Conservation (phyloP, 805 yeast genomes). For the Candida khao-thaluensis region DNA sequence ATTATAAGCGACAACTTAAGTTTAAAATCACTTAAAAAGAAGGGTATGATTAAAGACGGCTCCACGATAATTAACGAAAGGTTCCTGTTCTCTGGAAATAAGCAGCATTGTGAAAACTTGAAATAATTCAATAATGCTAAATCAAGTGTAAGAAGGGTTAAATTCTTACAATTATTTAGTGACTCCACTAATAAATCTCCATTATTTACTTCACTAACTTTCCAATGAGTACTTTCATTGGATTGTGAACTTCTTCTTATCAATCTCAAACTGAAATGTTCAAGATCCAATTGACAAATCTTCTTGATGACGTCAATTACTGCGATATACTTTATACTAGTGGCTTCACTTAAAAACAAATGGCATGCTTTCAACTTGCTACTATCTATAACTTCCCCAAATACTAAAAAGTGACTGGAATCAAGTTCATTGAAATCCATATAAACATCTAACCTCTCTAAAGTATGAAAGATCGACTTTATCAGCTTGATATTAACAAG, state of each 20-base stretch:
- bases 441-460: slow-evolving; percentile 20
- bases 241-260: slow-evolving; percentile 4
- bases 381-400: neutral
- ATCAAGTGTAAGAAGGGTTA: slow-evolving; percentile 18
- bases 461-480: neutral
- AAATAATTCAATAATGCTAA: slow-evolving; percentile 8
- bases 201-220: slow-evolving; percentile 2
- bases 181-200: slow-evolving; percentile 5
- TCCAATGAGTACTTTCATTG: slow-evolving; percentile 6
- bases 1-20: slow-evolving; percentile 16
- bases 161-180: slow-evolving; percentile 6
- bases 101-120: neutral
- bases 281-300: slow-evolving; percentile 2
- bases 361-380: slow-evolving; percentile 8
- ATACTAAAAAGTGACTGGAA: neutral
- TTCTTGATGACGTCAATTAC: slow-evolving; percentile 5
- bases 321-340: slow-evolving; percentile 6
- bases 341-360: slow-evolving; percentile 10
- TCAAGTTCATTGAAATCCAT: slow-evolving; percentile 20
- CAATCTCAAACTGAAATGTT: slow-evolving; percentile 4
- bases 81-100: neutral
- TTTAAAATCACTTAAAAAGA: slow-evolving; percentile 12
- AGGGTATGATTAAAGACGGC: slow-evolving; percentile 16
- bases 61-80: slow-evolving; percentile 21
- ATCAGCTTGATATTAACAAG: slow-evolving; percentile 13